A percentile compares a stretch with the other conserved stretches of the same genome.
Evolutionary conservation across 352 stramenopile species (phyloP).

Genomic region (Saprolegnia diclina): DNA sequence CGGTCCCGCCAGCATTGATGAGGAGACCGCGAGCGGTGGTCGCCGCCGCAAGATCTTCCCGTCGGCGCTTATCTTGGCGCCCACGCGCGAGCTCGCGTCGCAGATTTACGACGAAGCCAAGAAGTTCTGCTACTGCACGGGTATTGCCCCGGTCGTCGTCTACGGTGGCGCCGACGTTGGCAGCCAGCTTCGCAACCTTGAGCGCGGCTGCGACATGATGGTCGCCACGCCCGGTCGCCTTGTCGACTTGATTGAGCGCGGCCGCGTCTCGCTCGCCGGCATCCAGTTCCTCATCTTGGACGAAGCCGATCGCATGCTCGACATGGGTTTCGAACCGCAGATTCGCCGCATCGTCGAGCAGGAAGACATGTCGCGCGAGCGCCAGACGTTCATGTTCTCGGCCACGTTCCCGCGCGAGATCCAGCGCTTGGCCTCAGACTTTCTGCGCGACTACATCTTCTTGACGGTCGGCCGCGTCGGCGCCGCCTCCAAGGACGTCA

Average conservation of each 20-base stretch:
- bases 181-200: conserved; percentile 75
- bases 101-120: conserved; percentile 95
- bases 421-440: conserved; percentile 94
- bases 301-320: conserved; percentile 99
- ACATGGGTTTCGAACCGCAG: conserved; percentile 99
- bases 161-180: conserved; percentile 92
- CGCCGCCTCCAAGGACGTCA: conserved; percentile 96
- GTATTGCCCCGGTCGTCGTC: conserved; percentile 90
- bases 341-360: conserved; percentile 98
- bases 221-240: conserved; percentile 96
- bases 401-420: conserved; percentile 99
- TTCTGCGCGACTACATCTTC: conserved; percentile 99
- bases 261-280: conserved; percentile 81
- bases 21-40: conserved; percentile 40
- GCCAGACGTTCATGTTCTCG: conserved; percentile 99
- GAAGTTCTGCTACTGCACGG: conserved; percentile 96
- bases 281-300: conserved; percentile 97
- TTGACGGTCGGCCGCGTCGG: conserved; percentile 97
- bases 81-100: conserved; percentile 91
- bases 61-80: conserved; percentile 89
- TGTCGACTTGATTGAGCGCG: conserved; percentile 95
- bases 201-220: conserved; percentile 94
- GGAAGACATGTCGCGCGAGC: conserved; percentile 94
- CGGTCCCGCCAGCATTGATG: conserved; percentile 36
- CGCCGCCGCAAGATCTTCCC: conserved; percentile 86